Evolutionary conservation across 495 filamentous ascomycete genomes (phyloP).

Genomic region (Margaritispora aquatica): DNA sequence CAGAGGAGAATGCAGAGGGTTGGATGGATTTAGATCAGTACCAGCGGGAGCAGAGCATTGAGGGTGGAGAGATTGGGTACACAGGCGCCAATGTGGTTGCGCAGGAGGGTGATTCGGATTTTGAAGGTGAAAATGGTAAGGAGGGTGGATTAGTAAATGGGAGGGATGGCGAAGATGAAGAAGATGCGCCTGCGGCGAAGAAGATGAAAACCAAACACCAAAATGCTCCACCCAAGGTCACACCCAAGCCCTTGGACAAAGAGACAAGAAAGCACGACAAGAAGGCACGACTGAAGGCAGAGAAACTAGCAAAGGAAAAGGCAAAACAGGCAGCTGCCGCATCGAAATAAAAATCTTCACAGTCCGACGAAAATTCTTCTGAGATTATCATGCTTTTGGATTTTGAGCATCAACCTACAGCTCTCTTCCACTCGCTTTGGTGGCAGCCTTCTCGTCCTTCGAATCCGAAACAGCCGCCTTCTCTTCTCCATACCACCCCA

Average conservation of each 20-base stretch:
- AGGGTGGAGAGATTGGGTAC: slow-evolving; percentile 32
- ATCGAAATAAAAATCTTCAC: slow-evolving; percentile 1
- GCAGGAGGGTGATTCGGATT: slow-evolving; percentile 26
- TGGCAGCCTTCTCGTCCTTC: slow-evolving; percentile 34
- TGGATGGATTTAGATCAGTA: slow-evolving; percentile 49
- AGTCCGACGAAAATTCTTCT: neutral
- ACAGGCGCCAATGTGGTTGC: slow-evolving; percentile 14
- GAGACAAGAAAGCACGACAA: slow-evolving; percentile 33
- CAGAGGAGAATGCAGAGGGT: slow-evolving; percentile 28
- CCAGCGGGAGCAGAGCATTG: slow-evolving; percentile 37
- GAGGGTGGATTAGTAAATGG: slow-evolving; percentile 23
- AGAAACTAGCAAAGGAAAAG: slow-evolving; percentile 3
- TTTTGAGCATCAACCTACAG: slow-evolving; percentile 18
- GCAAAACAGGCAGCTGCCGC: neutral
- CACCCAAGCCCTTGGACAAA: slow-evolving; percentile 25
- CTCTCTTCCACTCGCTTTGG: slow-evolving; percentile 22
- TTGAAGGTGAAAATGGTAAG: too few relatives aligned
- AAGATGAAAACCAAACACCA: slow-evolving; percentile 16
- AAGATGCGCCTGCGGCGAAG: slow-evolving; percentile 24
- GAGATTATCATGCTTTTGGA: neutral
- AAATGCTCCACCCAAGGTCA: neutral
- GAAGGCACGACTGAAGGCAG: slow-evolving; percentile 24
- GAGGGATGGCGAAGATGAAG: slow-evolving; percentile 16
- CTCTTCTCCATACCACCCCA: slow-evolving; percentile 65
- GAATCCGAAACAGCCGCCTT: slow-evolving; percentile 29